Conservation (phyloP, 2,329 filamentous ascomycete genomes). For the Meredithiella fracta region DNA sequence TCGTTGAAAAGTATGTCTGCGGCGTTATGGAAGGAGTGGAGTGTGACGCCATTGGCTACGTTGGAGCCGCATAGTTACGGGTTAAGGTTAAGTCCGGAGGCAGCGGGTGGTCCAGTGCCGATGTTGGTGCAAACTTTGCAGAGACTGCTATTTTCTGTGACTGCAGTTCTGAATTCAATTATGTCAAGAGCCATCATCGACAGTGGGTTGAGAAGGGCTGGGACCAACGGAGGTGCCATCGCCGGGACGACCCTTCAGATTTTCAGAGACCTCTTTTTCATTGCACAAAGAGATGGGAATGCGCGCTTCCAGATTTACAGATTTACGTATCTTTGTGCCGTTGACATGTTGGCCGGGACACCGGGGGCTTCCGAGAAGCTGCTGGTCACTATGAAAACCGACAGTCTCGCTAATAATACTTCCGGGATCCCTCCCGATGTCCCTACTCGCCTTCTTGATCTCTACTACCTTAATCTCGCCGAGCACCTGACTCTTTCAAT, state of each 20-base stretch:
- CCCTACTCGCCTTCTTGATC: constrained; percentile 52
- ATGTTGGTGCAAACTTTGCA: constrained; percentile 60
- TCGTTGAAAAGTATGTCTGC: constrained; percentile 50
- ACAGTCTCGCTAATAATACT: constrained; percentile 25
- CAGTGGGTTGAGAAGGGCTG: constrained; percentile 21
- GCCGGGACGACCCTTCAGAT: constrained; percentile 56
- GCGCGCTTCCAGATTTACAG: constrained; percentile 67
- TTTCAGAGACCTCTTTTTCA: constrained; percentile 65
- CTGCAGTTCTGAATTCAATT: constrained; percentile 59
- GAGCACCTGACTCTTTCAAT: constrained; percentile 67
- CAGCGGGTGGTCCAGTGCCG: constrained; percentile 49
- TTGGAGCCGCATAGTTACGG: constrained; percentile 53
- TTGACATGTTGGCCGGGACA: constrained; percentile 66
- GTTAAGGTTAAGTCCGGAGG: constrained; percentile 46
- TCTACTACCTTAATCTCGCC: constrained; percentile 75
- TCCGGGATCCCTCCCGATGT: constrained; percentile 17
- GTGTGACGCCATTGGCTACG: constrained; percentile 53
- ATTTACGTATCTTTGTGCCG: constrained; percentile 66
- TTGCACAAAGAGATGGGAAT: constrained; percentile 58
- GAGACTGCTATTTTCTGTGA: constrained; percentile 57
- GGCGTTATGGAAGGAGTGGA: constrained; percentile 55
- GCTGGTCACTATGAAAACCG: constrained; percentile 43
- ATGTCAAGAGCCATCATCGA: constrained; percentile 47
- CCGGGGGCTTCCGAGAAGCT: constrained; percentile 49
- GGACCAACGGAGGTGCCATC: constrained; percentile 25